Conservation (phyloP, 495 filamentous ascomycete genomes). For the Hypoxylon cercidicola region DNA sequence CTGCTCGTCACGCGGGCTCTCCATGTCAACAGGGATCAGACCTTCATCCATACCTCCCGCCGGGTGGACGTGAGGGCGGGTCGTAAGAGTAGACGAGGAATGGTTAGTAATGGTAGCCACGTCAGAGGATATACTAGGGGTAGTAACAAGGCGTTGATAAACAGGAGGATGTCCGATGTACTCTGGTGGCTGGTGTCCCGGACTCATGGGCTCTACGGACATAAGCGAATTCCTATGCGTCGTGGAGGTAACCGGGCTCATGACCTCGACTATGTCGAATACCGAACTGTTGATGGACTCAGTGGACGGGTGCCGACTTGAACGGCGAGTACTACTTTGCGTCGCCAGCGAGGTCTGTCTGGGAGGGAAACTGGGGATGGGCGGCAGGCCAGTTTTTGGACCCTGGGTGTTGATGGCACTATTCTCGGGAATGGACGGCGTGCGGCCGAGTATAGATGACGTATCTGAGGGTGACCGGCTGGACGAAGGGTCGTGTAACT, state of each 20-base stretch:
- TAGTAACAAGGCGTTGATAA: conserved; percentile 30
- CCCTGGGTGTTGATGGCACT: conserved; percentile 28
- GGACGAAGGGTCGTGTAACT: conserved; percentile 25
- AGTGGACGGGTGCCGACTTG: conserved; percentile 40
- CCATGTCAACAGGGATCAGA: conserved; percentile 49
- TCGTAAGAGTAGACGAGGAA: conserved; percentile 30
- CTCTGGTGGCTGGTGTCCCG: conserved; percentile 28
- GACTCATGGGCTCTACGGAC: conserved; percentile 28
- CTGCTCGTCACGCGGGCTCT: conserved; percentile 28
- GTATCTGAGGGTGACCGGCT: conserved; percentile 33
- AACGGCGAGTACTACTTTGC: conserved; percentile 30
- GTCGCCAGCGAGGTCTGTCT: conserved; percentile 42
- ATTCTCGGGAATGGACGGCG: conserved; percentile 34
- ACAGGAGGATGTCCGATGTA: conserved; percentile 42
- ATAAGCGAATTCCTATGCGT: conserved; percentile 21
- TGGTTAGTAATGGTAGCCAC: conserved; percentile 30
- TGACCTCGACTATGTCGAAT: conserved; percentile 44
- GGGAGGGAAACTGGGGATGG: conserved; percentile 32
- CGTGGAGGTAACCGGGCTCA: conserved; percentile 17
- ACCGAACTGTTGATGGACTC: conserved; percentile 50
- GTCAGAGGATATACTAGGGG: conserved; percentile 35
- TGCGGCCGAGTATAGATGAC: conserved; percentile 27
- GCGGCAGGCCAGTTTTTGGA: conserved; percentile 22
- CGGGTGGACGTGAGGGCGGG: conserved; percentile 4
- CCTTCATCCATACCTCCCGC: conserved; percentile 41